Base-by-base conservation (phyloP, 2,329 filamentous ascomycete species). In the Colletotrichum truncatum region DNA sequence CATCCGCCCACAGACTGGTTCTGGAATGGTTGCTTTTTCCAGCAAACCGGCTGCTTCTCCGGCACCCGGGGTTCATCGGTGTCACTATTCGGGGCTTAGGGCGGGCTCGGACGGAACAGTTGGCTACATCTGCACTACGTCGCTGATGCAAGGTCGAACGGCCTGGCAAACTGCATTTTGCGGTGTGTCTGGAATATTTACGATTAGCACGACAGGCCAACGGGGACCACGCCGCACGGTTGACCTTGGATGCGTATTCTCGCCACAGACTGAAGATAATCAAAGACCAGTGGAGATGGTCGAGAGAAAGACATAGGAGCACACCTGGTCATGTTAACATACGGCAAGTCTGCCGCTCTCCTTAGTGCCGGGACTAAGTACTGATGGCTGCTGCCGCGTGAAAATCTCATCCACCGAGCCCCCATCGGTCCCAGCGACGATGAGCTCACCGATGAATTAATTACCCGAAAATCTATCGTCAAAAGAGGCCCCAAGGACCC, bases 21-120 rank as follows among this genome's bases (percentile, higher is more conserved):
- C 21, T 30, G 39, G 58, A 38, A 32, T n/a, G 14, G 11, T 41
- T 41, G 12, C 41, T 30, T 51, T 32, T 25, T n/a, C n/a, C 30
- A 46, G 63, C 58, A 63, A 66, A 63, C 63, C 63, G 63, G 63
- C 63, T 66, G 57, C 34, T 34, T 63, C 63, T 66, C 63, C 63
- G 63, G 57, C 41, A 38, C 30, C 63, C 58, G 63, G 63, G 54
- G 49, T 36, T 51, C 51, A 45, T 54, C 58, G 43, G 34, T 38
- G 34, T 51, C 43, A 30, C 57, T 61, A 21, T 8, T 49, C 63
- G 63, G 57, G 58, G 57, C 32, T 64, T 48, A 30, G 16, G 46
- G 46, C 45, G 45, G 54, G 54, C 60, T 53, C 38, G 30, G 41
- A 34, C 55, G 28, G 41, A 34, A 46, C 36, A 23, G 51, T 56